Conservation (phyloP, 202 grass and related monocot species). For the Thinopyrum obtusiflorum region DNA sequence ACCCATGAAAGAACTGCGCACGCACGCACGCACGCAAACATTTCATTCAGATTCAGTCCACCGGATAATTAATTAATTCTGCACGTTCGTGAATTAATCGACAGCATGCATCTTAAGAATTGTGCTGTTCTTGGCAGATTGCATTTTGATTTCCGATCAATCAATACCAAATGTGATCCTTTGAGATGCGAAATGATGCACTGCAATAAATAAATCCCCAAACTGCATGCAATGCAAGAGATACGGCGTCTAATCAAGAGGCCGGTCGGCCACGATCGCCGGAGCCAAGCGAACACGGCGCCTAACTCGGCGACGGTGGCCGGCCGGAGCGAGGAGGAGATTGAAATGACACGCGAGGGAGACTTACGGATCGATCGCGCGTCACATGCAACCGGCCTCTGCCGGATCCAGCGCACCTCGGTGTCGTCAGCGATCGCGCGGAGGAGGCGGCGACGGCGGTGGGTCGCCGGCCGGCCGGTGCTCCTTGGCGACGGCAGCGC, state of each 20-base stretch:
- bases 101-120: neutral
- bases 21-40: neutral
- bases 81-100: neutral
- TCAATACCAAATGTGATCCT: neutral
- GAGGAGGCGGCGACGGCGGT: slow-evolving; percentile 1
- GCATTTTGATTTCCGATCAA: neutral
- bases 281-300: neutral
- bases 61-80: neutral
- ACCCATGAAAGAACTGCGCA: slow-evolving; percentile 62
- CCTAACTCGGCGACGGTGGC: too few species aligned
- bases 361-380: neutral
- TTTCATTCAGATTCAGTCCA: neutral
- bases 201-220: neutral
- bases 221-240: neutral
- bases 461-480: slow-evolving; percentile 20
- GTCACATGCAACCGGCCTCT: neutral
- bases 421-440: neutral
- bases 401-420: neutral
- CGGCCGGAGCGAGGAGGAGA: neutral
- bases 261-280: neutral
- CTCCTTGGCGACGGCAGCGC: slow-evolving; percentile 16
- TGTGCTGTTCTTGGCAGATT: neutral
- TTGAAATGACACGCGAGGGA: neutral
- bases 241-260: too few species aligned
- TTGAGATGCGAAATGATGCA: neutral